phyloP scores from a whole-genome alignment of 2,329 filamentous ascomycete genomes.

The Annulohypoxylon truncatum region DNA sequence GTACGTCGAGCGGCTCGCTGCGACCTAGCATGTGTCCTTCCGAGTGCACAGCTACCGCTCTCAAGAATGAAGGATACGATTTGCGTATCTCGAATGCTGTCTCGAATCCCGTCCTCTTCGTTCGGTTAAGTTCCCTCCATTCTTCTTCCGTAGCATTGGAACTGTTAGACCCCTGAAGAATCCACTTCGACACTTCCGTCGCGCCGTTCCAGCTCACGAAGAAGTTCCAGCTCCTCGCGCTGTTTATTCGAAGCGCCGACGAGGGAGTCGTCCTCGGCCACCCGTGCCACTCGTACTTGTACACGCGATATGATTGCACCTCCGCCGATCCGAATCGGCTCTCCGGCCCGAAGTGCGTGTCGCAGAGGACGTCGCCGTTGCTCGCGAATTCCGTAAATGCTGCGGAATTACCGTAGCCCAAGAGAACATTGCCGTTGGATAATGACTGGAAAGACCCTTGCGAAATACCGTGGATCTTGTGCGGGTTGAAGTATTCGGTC shows the following conservation, averaged over 20 bases:
- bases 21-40: constrained; percentile 31
- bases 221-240: constrained; percentile 37
- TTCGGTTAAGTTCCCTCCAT: constrained; percentile 28
- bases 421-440: constrained; percentile 55
- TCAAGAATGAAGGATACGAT: constrained; percentile 35
- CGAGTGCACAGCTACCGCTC: constrained; percentile 36
- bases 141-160: constrained; percentile 44
- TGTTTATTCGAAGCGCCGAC: constrained; percentile 40
- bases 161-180: constrained; percentile 52
- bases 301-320: constrained; percentile 47
- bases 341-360: constrained; percentile 40
- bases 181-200: constrained; percentile 52
- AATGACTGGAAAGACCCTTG: constrained; percentile 59
- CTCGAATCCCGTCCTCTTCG: constrained; percentile 53
- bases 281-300: constrained; percentile 48
- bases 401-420: constrained; percentile 55
- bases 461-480: constrained; percentile 54
- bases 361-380: constrained; percentile 43
- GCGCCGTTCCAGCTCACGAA: constrained; percentile 56
- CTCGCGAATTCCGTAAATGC: constrained; percentile 46
- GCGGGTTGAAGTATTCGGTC: constrained; percentile 53
- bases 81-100: constrained; percentile 46
- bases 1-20: constrained; percentile 27
- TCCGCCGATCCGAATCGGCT: constrained; percentile 38
- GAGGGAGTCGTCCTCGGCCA: constrained; percentile 38